These are phyloP conservation scores for Ogataea trehalophila DNA, from an alignment of 805 yeast genomes.

Conservation along the genomic window DNA sequence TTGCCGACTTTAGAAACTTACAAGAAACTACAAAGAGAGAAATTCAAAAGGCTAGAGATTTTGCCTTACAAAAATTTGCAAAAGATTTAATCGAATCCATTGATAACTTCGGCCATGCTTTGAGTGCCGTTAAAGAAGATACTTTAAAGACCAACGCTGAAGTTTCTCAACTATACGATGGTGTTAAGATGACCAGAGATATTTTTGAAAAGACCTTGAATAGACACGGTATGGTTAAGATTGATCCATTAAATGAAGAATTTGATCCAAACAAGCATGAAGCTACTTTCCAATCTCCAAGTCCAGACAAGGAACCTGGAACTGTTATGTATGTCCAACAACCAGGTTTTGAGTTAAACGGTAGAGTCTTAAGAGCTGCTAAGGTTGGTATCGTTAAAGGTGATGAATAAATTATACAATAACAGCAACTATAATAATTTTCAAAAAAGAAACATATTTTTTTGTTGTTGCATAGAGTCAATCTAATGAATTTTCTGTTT, in stretches of 20 bases:
- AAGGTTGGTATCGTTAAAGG: constrained; percentile 90
- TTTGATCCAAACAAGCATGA: constrained; percentile 92
- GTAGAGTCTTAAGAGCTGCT: constrained; percentile 89
- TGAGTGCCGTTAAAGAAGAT: constrained; percentile 64
- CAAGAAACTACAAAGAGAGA: constrained; percentile 89
- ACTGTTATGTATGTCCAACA: constrained; percentile 92
- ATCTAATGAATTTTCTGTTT: too few species aligned
- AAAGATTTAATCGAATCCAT: constrained; percentile 84
- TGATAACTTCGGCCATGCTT: constrained; percentile 86
- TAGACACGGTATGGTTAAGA: constrained; percentile 74
- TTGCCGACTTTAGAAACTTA: constrained; percentile 89
- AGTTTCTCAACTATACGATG: constrained; percentile 73
- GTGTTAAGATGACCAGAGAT: constrained; percentile 85
- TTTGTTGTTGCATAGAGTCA: too few species aligned
- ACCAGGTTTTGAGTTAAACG: constrained; percentile 79
- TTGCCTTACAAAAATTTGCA: constrained; percentile 88
- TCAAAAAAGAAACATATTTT: too few species aligned
- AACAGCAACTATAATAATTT: too few species aligned
- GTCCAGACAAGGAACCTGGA: constrained; percentile 86
- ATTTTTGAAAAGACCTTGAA: constrained; percentile 79
- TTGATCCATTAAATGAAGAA: constrained; percentile 77
- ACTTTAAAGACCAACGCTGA: constrained; percentile 54
- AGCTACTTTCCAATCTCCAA: constrained; percentile 85
- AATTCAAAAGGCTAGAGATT: constrained; percentile 79
- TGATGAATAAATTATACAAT: constrained; percentile 19